phyloP scores from a whole-genome alignment of 345 rosid species.

The Anacardium occidentale region DNA sequence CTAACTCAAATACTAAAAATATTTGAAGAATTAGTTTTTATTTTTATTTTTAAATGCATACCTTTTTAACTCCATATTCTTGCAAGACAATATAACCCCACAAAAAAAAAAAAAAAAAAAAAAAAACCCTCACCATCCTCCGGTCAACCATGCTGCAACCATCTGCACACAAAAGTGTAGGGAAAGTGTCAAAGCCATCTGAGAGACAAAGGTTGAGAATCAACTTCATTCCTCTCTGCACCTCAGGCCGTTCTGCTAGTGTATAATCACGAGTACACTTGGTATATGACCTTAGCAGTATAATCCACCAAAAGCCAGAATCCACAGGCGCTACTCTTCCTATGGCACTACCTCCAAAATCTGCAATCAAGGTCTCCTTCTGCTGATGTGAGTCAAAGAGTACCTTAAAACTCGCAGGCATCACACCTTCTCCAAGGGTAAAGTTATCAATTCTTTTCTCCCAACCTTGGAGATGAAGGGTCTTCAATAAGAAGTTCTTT shows the following conservation, averaged over 20 bases:
- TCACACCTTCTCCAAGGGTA: constrained; percentile 56
- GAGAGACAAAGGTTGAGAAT: constrained; percentile 52
- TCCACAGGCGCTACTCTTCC: constrained; percentile 67
- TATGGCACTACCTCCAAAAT: constrained; percentile 63
- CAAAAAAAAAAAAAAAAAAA: too few species aligned
- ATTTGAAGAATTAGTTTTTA: not conserved
- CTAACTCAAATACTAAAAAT: not conserved
- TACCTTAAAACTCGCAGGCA: constrained; percentile 63
- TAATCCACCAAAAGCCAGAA: constrained; percentile 78
- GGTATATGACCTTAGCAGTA: constrained; percentile 55
- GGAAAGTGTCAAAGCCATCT: constrained; percentile 63
- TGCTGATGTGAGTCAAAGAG: constrained; percentile 30
- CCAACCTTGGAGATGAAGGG: constrained; percentile 52
- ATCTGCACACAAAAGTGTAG: constrained; percentile 63
- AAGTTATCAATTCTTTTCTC: constrained; percentile 55
- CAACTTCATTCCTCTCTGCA: constrained; percentile 57
- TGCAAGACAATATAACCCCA: not conserved
- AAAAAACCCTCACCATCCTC: constrained; percentile 46
- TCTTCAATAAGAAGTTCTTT: constrained; percentile 50
- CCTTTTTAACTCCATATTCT: not conserved
- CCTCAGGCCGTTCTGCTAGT: constrained; percentile 44
- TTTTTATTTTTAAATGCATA: too few species aligned
- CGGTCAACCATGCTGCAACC: constrained; percentile 69
- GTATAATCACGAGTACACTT: constrained; percentile 51
- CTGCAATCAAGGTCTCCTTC: constrained; percentile 44